Evolutionary conservation across 805 yeast species (phyloP), one percentile per base, ranked within the genome.

Genomic region (Metschnikowia peoriensis): DNA sequence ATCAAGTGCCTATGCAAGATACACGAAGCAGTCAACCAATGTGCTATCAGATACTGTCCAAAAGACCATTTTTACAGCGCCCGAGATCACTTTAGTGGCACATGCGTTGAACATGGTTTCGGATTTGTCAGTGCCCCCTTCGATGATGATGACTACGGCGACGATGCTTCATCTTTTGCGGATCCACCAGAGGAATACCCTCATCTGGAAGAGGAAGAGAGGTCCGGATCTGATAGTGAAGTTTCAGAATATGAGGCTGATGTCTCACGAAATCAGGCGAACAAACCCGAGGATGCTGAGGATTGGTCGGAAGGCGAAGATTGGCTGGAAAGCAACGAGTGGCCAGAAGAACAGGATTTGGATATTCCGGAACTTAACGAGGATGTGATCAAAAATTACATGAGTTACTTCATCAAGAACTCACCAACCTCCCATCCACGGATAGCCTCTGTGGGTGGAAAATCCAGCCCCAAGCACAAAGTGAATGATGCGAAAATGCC

Each of bases 71-170:
- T 72, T 54, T 69, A 69, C 52, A 66, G 76, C n/a, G 69, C 78
- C 14, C 65, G 81, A 62, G 82, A 78, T 55, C 83, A 79, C 60
- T 79, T 66, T 54, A 60, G 70, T 61, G 82, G 81, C 0, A 76
- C 81, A 4, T 79, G 83, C 50, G 56, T 72, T 49, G 82, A 77
- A 61, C 71, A 71, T 32, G 41, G 47, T 1, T 40, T 40, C 8
- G 46, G 29, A 41, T 49, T 49, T 34, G 49, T 27, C 14, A 38
- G 38, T 27, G 41, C 28, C 11, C 38, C 15, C 35, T 32, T 32
- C 14, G 35, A 32, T 32, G 35, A 32, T 32, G 35, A 32, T 32
- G 35, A 32, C 10, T 9, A 32, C 12, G 15, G 37, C 28, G 45
- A 37, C 35, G 43, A 27, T 1, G 29, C 10, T 9, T n/a, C 22